Evolutionary conservation across 352 stramenopile genomes (phyloP), one percentile per base, ranked within the genome.

Genomic region (Pythium pectinolyticum): DNA sequence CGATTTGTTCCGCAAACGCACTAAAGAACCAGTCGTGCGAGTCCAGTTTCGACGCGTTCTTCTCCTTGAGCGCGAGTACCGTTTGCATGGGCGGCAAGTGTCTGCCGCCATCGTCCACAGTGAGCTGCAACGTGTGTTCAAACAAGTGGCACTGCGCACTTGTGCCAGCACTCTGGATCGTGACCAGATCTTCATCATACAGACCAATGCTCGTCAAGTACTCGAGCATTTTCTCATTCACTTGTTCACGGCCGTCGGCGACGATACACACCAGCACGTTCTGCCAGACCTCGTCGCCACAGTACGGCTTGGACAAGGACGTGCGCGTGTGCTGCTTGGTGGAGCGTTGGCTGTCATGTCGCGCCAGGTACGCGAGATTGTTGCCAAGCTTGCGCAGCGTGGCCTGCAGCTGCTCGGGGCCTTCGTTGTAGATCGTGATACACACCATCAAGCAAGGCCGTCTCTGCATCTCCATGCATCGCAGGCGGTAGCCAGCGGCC

Each of bases 341-440:
- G n/a, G n/a, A n/a, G n/a, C n/a, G n/a, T 73, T 55, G 0, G 57
- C 56, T 77, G 46, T 39, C 82, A 74, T 30, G 92, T 68, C 32
- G 76, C 72, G 4, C n/a, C n/a, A 95, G 54, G 66, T 89, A 92
- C 17, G 70, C 64, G 59, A 93, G 75, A 60, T 95, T 95, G 73
- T 92, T 93, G 50, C 77, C 79, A 4, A 95, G 67, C 66, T 93
- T 95, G 61, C 84, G 81, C 12, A 95, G 66, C 55, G 86, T 95
- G 11, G 67, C 73, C 51, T 88, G 85, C 2, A 95, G 69, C 56
- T 92, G 75, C 32, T 78, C 69, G 8, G 82, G 83, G 0, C 70
- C 69, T 73, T 94, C 86, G 59, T 94, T 94, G 71, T 89, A 94
- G 72, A 93, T 92, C 31, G 83, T 94, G 65, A 94, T 91, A 56